phyloP scores from a whole-genome alignment of 2,329 filamentous ascomycete species.

The Cadophora sp. region DNA sequence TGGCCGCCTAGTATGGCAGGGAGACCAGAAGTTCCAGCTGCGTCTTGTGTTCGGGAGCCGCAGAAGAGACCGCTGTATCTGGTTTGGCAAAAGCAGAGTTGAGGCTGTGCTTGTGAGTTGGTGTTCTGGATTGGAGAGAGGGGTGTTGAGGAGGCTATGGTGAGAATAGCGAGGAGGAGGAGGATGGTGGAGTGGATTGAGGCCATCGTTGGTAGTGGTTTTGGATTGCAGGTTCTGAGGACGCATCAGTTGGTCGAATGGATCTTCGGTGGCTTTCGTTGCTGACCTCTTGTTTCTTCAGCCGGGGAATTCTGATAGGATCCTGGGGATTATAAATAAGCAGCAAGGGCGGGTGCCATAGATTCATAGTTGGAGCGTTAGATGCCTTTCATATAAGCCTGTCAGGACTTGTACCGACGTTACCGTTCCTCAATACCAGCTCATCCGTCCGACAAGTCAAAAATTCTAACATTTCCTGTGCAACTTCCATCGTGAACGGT shows the following conservation, averaged over 20 bases:
- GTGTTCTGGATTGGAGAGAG: background rate
- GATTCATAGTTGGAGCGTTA: background rate
- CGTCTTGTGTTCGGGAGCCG: conserved; percentile 17
- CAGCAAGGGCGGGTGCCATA: no score
- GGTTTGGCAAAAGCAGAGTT: conserved; percentile 13
- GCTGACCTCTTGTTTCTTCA: no score
- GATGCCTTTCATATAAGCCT: background rate
- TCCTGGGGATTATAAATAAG: no score
- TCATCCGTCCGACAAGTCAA: conserved; percentile 3
- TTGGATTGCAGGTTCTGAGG: no score
- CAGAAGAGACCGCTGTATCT: conserved; percentile 13
- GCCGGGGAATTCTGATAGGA: no score
- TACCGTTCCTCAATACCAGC: background rate
- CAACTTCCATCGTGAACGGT: background rate
- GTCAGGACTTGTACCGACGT: background rate
- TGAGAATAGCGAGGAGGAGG: background rate
- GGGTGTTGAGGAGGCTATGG: background rate
- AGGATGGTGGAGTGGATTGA: background rate
- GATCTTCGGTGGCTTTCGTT: no score
- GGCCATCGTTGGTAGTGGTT: background rate
- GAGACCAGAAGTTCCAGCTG: background rate
- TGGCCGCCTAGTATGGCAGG: conserved; percentile 5
- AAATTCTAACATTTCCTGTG: background rate
- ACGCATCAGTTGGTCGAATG: background rate
- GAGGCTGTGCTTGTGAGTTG: background rate